Evolutionary conservation across 2,329 filamentous ascomycete genomes (phyloP).

Genomic region (Lojkania enalia): DNA sequence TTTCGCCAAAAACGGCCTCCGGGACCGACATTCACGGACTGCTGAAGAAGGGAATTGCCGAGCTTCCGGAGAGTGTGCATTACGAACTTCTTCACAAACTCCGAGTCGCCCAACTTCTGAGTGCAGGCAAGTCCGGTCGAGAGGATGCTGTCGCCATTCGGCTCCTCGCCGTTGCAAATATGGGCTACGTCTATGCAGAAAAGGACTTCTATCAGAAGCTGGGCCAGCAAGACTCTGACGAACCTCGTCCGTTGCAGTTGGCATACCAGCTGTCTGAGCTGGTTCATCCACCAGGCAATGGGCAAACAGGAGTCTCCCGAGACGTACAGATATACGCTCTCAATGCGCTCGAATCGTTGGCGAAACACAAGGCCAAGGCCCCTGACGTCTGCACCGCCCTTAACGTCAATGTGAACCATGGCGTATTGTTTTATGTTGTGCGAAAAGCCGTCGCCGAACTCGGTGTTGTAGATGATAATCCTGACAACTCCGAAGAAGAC

Average conservation of each 20-base stretch:
- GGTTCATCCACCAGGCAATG: slow-evolving; percentile 78
- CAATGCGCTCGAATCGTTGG: slow-evolving; percentile 80
- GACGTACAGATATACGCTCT: slow-evolving; percentile 83
- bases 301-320: slow-evolving; percentile 68
- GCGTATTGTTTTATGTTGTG: slow-evolving; percentile 88
- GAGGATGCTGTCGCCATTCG: slow-evolving; percentile 79
- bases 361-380: slow-evolving; percentile 74
- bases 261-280: slow-evolving; percentile 91
- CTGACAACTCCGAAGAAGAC: slow-evolving; percentile 70
- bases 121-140: slow-evolving; percentile 65
- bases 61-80: slow-evolving; percentile 71
- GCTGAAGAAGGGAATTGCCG: slow-evolving; percentile 49
- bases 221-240: slow-evolving; percentile 83
- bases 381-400: slow-evolving; percentile 87
- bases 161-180: slow-evolving; percentile 83
- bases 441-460: slow-evolving; percentile 88
- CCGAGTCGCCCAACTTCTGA: slow-evolving; percentile 79
- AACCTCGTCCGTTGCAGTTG: slow-evolving; percentile 84
- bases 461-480: slow-evolving; percentile 52
- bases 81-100: slow-evolving; percentile 87
- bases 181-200: slow-evolving; percentile 87
- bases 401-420: slow-evolving; percentile 94
- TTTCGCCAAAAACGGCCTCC: slow-evolving; percentile 58
- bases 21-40: slow-evolving; percentile 48
- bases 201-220: slow-evolving; percentile 82